A percentile compares a stretch with the other conserved stretches of the same genome.
These are phyloP conservation scores for Penicillium maclennaniae DNA, from an alignment of 495 filamentous ascomycete genomes.

Conservation along the genomic window DNA sequence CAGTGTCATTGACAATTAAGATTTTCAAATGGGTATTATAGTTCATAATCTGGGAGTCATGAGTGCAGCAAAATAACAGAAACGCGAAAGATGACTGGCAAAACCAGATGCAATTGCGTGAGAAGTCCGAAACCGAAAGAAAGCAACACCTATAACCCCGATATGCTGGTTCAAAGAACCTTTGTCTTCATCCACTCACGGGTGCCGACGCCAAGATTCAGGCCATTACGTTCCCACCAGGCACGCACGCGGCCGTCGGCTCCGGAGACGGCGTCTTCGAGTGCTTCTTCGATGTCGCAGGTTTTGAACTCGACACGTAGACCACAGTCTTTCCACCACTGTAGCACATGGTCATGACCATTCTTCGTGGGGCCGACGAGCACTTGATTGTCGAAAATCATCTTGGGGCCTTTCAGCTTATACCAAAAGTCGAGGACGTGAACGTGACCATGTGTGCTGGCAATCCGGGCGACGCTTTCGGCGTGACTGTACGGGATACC, in stretches of 20 bases:
- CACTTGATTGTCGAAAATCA: slow-evolving; percentile 86
- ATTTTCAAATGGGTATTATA: slow-evolving; percentile 29
- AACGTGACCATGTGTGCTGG: slow-evolving; percentile 81
- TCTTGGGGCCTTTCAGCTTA: slow-evolving; percentile 70
- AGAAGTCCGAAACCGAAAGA: slow-evolving; percentile 2
- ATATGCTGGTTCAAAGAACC: slow-evolving; percentile 38
- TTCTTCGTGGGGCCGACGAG: slow-evolving; percentile 84
- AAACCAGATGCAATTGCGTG: neutral
- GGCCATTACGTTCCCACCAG: slow-evolving; percentile 90
- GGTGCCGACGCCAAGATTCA: slow-evolving; percentile 80
- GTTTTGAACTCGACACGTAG: slow-evolving; percentile 87
- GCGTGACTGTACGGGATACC: slow-evolving; percentile 70
- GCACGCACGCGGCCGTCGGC: slow-evolving; percentile 63
- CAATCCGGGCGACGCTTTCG: slow-evolving; percentile 76
- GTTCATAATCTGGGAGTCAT: slow-evolving; percentile 20
- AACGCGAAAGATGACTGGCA: neutral
- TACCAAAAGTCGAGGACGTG: slow-evolving; percentile 81
- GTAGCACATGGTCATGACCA: slow-evolving; percentile 74
- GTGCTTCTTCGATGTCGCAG: slow-evolving; percentile 89
- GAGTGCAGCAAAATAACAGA: slow-evolving; percentile 7
- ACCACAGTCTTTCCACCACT: slow-evolving; percentile 85
- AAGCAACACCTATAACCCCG: slow-evolving; percentile 3
- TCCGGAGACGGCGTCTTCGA: slow-evolving; percentile 71
- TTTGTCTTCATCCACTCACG: slow-evolving; percentile 93
- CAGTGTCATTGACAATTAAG: slow-evolving; percentile 12